These are phyloP conservation scores for Ramularia endophylla DNA, from an alignment of 2,329 filamentous ascomycete species.

Conservation along the genomic window DNA sequence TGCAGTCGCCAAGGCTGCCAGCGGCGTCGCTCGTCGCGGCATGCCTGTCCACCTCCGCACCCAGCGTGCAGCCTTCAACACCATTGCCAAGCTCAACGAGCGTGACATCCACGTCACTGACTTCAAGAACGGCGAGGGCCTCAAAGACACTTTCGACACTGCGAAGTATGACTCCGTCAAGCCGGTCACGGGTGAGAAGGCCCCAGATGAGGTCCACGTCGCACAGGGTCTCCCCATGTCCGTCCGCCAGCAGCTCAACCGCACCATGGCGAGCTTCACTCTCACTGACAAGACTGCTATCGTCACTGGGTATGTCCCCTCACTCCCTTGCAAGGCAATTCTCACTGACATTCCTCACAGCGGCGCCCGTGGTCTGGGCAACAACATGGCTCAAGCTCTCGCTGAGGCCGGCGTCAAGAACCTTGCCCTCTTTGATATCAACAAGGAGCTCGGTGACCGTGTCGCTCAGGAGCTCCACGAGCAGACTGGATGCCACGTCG, in stretches of 20 bases:
- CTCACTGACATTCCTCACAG: constrained; percentile 38
- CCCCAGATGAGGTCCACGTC: constrained; percentile 27
- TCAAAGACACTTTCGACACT: constrained; percentile 24
- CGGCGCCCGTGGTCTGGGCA: constrained; percentile 69
- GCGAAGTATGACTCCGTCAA: constrained; percentile 14
- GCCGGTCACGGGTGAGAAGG: constrained; percentile 30
- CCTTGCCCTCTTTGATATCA: constrained; percentile 69
- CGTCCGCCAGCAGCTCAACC: constrained; percentile 50
- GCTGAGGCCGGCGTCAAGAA: constrained; percentile 70
- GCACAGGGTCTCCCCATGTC: constrained; percentile 27
- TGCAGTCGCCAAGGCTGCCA: too few relatives aligned
- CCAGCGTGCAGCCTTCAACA: constrained; percentile 21
- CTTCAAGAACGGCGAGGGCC: constrained; percentile 29
- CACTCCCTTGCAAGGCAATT: background rate
- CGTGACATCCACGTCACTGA: constrained; percentile 29
- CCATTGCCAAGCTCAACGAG: constrained; percentile 19
- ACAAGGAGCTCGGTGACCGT: constrained; percentile 66
- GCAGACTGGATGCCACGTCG: constrained; percentile 66
- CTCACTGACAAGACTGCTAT: constrained; percentile 59
- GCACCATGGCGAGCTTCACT: constrained; percentile 63
- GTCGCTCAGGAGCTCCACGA: constrained; percentile 63
- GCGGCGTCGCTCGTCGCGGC: too few relatives aligned
- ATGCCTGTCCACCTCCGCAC: background rate
- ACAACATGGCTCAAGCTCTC: constrained; percentile 72
- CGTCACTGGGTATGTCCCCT: constrained; percentile 57